Base-by-base conservation (phyloP, 495 filamentous ascomycete species). In the Cercophora sp. region DNA sequence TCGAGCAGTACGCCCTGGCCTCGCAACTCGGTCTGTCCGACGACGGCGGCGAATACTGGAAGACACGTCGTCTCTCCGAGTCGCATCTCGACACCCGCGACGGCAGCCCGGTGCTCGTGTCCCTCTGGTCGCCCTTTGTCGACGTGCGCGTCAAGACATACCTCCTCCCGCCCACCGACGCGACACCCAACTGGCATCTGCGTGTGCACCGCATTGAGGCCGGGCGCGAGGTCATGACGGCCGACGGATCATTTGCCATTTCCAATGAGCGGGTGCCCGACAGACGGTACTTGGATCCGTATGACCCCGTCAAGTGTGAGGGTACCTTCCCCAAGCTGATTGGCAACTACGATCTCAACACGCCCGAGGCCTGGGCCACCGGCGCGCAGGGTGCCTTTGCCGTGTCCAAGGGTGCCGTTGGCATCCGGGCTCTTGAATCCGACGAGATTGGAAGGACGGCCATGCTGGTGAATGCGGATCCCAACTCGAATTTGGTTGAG, bases 21-120 rank as follows among this genome's bases (percentile, higher is more conserved):
- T 84, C 79, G 18, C 84, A 87, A 64, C 77, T 91, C 6, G 87
- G 85, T 10, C 68, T 91, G 3, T 89, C 84, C 2, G 86, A 89
- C 55, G 87, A 90, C 68, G 83, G 76, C 9, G 86, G 86, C 31
- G 87, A 91, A 64, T 81, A 83, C 45, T 91, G 87, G 87, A 86
- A 88, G 62, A 82, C 87, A 55, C 74, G 86, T 6, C 72, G 86
- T 4, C 62, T 83, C 8, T 81, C 78, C 13, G 68, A 75, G 29
- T 79, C 84, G 0, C 73, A 69, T 1, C 77, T 89, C 16, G 73
- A 82, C 49, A 60, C 69, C 11, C 71, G 74, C 1, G 75, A 70
- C 25, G 68, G 59, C 13, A 19, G 16, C 8, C 79, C 82, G 0
- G 77, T 87, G 3, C 71, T 90, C 19, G 76, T 84, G 11, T 87